Percentiles rank a stretch among this genome's conserved stretches.
These are phyloP conservation scores for Tolypocladium pustulatum DNA, from an alignment of 2,329 filamentous ascomycete species.

Conservation along the genomic window DNA sequence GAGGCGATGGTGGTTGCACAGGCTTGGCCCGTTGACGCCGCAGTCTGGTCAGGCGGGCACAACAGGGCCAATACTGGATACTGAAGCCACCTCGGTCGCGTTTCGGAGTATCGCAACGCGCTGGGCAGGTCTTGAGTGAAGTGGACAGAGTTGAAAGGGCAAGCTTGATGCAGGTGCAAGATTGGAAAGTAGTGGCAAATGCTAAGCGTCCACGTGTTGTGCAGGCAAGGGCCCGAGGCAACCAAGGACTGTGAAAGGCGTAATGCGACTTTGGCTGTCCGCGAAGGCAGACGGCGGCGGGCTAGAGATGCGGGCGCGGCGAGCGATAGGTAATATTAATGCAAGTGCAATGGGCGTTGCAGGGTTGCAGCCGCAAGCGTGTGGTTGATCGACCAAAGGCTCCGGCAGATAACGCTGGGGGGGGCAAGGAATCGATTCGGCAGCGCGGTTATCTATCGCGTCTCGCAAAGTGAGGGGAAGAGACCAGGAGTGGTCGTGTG, in stretches of 20 bases:
- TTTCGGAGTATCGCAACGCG: neutral
- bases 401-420: slow-evolving; percentile 1
- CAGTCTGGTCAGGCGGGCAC: neutral
- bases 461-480: neutral
- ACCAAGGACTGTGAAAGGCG: neutral
- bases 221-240: neutral
- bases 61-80: neutral
- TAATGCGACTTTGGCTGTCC: neutral
- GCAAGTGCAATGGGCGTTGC: neutral
- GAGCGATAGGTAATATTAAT: neutral
- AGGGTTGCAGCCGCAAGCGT: neutral
- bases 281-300: neutral
- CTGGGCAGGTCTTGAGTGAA: neutral
- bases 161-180: no score
- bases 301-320: neutral
- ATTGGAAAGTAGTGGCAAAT: slow-evolving; percentile 1
- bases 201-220: slow-evolving; percentile 2
- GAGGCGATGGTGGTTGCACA: neutral
- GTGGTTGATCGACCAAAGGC: slow-evolving; percentile 1
- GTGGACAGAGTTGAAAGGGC: neutral
- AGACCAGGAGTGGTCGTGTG: neutral
- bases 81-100: neutral
- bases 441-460: neutral
- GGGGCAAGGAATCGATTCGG: neutral
- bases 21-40: neutral